phyloP scores from a whole-genome alignment of 805 yeast genomes.

The Millerago galiae region DNA sequence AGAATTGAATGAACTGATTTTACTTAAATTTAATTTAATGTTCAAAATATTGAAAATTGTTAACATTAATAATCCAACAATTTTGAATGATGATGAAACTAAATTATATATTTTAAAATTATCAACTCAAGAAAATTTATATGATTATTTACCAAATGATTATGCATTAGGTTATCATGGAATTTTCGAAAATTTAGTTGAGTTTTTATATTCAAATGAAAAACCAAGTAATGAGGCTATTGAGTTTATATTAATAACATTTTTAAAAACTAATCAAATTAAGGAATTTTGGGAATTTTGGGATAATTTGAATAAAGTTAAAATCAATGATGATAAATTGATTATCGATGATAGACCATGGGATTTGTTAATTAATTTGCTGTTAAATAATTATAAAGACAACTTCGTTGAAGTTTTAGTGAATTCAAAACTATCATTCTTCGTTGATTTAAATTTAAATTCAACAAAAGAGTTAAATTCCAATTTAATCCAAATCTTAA shows the following conservation, averaged over 20 bases:
- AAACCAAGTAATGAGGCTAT: constrained; percentile 4
- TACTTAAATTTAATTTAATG: constrained; percentile 7
- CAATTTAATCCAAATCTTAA: constrained; percentile 3
- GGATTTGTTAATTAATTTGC: constrained; percentile 10
- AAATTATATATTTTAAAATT: constrained; percentile 14
- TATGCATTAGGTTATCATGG: neutral
- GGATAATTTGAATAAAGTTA: constrained; percentile 9
- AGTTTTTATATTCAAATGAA: constrained; percentile 6
- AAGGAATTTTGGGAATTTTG: constrained; percentile 17
- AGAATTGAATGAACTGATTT: constrained; percentile 1
- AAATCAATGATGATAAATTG: neutral
- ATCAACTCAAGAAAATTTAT: constrained; percentile 19
- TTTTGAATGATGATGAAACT: constrained; percentile 10
- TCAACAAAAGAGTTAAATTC: constrained; percentile 4
- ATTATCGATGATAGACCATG: constrained; percentile 20
- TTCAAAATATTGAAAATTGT: constrained; percentile 9
- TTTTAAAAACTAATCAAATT: constrained; percentile 13
- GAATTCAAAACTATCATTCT: constrained; percentile 7
- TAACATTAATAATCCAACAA: constrained; percentile 7
- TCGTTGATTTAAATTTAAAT: constrained; percentile 5
- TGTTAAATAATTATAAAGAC: constrained; percentile 13
- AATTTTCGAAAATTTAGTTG: constrained; percentile 13
- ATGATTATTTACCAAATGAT: constrained; percentile 8
- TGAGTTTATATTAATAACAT: constrained; percentile 17
- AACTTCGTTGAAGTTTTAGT: constrained; percentile 12